Evolutionary conservation across 78 protist genomes (phyloP).

Genomic region (Pigoraptor vietnamica): DNA sequence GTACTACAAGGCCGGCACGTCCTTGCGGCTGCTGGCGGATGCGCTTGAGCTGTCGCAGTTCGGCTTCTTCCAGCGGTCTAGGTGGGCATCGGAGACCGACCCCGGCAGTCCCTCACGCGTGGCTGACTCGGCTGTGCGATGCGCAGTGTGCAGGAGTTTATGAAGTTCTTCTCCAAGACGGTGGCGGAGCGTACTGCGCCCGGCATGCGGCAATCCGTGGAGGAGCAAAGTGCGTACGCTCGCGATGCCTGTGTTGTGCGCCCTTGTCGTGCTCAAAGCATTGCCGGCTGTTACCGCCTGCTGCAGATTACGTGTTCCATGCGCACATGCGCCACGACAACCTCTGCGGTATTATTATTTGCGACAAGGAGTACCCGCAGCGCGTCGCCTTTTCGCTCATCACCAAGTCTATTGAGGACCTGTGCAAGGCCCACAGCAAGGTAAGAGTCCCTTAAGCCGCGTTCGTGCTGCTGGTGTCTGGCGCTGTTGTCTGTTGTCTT

Average conservation of each 20-base stretch:
- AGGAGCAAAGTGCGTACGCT: background rate
- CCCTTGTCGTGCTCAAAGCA: background rate
- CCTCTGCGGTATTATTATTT: background rate
- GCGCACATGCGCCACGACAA: conserved; percentile 3
- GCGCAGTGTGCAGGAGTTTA: conserved; percentile 5
- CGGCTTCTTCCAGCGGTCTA: conserved; percentile 24
- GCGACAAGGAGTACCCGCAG: conserved; percentile 25
- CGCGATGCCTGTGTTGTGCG: background rate
- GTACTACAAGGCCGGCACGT: background rate
- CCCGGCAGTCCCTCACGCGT: background rate
- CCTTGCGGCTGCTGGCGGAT: background rate
- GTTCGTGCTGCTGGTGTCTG: no score
- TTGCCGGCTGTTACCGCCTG: background rate
- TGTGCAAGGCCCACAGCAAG: background rate
- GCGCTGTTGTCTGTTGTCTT: background rate
- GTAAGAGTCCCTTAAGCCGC: background rate
- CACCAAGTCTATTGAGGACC: background rate
- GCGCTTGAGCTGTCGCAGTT: conserved; percentile 20
- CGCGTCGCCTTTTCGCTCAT: conserved; percentile 50
- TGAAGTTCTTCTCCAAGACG: conserved; percentile 20
- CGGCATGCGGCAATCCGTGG: background rate
- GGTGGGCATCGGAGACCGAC: background rate
- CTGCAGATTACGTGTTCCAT: conserved; percentile 1
- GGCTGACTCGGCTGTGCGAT: background rate
- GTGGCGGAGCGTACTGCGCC: conserved; percentile 16